These are phyloP conservation scores for Neurospora sp. DNA, from an alignment of 495 filamentous ascomycete species.

Conservation along the genomic window DNA sequence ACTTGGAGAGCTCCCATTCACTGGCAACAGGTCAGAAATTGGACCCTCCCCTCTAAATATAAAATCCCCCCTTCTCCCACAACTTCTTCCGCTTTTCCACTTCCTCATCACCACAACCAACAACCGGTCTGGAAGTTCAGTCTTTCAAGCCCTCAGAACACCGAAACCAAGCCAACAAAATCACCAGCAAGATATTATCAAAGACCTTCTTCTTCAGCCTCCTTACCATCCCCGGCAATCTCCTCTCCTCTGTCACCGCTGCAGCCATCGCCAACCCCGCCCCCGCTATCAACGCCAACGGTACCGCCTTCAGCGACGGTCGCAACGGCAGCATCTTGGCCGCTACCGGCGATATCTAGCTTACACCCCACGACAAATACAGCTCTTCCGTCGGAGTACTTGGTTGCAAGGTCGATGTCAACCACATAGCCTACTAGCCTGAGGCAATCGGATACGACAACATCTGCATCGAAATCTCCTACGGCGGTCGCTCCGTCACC, in stretches of 20 bases:
- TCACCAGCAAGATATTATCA: not conserved
- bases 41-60: not conserved
- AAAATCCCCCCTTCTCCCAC: not conserved
- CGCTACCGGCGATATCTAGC: not conserved
- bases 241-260: not conserved
- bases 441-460: constrained; percentile 28
- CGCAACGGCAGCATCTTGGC: not conserved
- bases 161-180: too few species aligned
- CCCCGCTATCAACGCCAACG: not conserved
- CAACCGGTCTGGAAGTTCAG: too few species aligned
- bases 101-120: not conserved
- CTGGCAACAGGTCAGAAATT: not conserved
- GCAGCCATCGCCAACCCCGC: not conserved
- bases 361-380: constrained; percentile 33
- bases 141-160: too few species aligned
- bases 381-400: constrained; percentile 33
- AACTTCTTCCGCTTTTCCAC: not conserved
- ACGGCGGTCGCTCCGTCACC: constrained; percentile 25
- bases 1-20: not conserved
- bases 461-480: constrained; percentile 27
- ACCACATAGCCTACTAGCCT: constrained; percentile 35
- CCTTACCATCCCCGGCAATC: not conserved
- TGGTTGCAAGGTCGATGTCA: constrained; percentile 35
- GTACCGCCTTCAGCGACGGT: not conserved
- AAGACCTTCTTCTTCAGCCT: not conserved